Conservation (phyloP, 2,329 filamentous ascomycete species). For the Diaporthe helianthi region DNA sequence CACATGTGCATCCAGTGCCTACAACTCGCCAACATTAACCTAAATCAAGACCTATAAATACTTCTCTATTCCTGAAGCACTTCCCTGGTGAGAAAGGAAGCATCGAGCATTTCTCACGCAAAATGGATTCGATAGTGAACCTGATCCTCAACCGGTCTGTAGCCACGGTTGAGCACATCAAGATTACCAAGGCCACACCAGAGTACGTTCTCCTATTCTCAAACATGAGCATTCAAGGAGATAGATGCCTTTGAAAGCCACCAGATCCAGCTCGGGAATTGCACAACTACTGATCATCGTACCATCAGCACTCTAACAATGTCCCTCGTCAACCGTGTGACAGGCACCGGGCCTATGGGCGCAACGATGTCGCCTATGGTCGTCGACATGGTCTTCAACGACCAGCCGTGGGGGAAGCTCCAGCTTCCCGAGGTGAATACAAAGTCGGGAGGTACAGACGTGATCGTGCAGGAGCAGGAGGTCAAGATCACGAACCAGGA, state of each 20-base stretch:
- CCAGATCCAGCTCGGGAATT: not conserved
- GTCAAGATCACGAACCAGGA: slow-evolving; percentile 42
- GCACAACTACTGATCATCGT: slow-evolving; percentile 8
- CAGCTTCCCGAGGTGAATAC: slow-evolving; percentile 42
- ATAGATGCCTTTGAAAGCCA: not conserved
- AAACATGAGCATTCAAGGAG: too few species aligned
- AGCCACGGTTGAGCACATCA: slow-evolving; percentile 42
- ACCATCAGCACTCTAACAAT: slow-evolving; percentile 42
- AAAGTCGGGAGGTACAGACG: slow-evolving; percentile 40
- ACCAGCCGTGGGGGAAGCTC: slow-evolving; percentile 42
- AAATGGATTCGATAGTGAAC: slow-evolving; percentile 42
- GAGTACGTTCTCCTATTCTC: slow-evolving; percentile 39
- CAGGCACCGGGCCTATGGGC: slow-evolving; percentile 42
- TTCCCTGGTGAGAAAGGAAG: not conserved
- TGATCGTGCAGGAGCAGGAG: slow-evolving; percentile 40
- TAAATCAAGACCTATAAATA: not conserved
- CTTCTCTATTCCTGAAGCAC: not conserved
- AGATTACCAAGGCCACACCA: slow-evolving; percentile 42
- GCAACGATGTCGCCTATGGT: slow-evolving; percentile 42
- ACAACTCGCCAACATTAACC: not conserved
- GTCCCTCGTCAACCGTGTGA: slow-evolving; percentile 42
- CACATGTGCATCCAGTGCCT: too few species aligned
- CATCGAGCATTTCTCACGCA: not conserved
- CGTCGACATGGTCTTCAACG: slow-evolving; percentile 43
- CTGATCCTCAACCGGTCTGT: slow-evolving; percentile 41